These are phyloP conservation scores for Diversispora eburnea DNA, from an alignment of 192 early-diverging fungal species.

Conservation along the genomic window DNA sequence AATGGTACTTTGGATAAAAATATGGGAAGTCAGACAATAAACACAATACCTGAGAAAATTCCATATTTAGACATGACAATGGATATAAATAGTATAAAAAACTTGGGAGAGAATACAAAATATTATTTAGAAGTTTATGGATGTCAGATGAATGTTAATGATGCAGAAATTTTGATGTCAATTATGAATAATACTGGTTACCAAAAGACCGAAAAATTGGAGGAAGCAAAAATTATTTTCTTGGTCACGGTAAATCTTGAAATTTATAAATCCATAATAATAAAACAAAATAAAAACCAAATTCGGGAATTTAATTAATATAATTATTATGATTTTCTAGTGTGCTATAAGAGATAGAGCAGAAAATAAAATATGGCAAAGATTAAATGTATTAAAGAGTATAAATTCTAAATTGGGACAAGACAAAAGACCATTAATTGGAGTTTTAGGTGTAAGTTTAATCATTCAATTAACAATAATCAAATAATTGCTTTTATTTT, in stretches of 20 bases:
- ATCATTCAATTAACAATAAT: background rate
- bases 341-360: conserved; percentile 79
- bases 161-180: conserved; percentile 74
- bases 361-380: conserved; percentile 68
- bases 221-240: conserved; percentile 65
- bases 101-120: conserved; percentile 57
- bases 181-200: conserved; percentile 69
- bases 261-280: too few relatives aligned
- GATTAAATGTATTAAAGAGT: conserved; percentile 55
- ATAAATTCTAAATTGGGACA: conserved; percentile 33
- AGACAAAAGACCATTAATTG: conserved; percentile 61
- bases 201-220: conserved; percentile 49
- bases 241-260: conserved; percentile 50
- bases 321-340: background rate
- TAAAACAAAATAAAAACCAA: too few relatives aligned
- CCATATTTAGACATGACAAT: conserved; percentile 39
- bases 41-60: conserved; percentile 29
- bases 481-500: background rate
- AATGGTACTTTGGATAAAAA: too few relatives aligned
- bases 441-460: conserved; percentile 61
- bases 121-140: conserved; percentile 78
- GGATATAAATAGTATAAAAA: conserved; percentile 26
- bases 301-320: background rate
- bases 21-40: too few relatives aligned
- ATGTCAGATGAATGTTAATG: conserved; percentile 81